A percentile compares a stretch with the other conserved stretches of the same genome.
These are phyloP conservation scores for Torulaspora pretoriensis DNA, from an alignment of 1,139 yeast species.

Conservation along the genomic window DNA sequence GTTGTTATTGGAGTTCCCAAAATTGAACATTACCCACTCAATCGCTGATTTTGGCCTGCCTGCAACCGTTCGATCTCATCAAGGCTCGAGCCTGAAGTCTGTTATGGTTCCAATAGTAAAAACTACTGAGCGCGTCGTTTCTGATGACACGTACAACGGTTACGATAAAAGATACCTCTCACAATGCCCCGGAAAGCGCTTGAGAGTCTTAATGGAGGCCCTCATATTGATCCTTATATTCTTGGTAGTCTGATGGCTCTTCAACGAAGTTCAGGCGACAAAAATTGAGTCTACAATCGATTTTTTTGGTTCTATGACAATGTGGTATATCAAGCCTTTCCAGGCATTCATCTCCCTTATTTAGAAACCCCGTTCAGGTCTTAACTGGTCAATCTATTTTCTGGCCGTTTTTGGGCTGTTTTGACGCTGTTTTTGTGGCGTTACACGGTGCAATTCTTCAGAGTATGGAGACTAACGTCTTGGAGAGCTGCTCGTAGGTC, in stretches of 20 bases:
- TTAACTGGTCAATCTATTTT: too few relatives aligned
- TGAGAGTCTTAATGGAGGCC: not conserved
- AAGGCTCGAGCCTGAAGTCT: constrained; percentile 1
- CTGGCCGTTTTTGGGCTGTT: too few relatives aligned
- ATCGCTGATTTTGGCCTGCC: not conserved
- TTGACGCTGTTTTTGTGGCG: too few relatives aligned
- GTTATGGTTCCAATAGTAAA: not conserved
- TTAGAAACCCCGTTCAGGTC: too few relatives aligned
- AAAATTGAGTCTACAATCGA: too few relatives aligned
- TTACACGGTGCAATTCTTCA: not conserved
- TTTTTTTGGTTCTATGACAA: too few relatives aligned
- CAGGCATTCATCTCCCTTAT: too few relatives aligned
- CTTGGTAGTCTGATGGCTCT: too few relatives aligned
- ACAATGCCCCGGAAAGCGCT: not conserved
- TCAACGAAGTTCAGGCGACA: too few relatives aligned
- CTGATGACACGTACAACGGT: not conserved
- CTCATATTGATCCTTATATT: too few relatives aligned
- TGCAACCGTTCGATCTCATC: not conserved
- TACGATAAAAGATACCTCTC: not conserved
- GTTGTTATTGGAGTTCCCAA: constrained; percentile 13
- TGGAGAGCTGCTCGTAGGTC: constrained; percentile 17
- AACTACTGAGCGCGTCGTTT: constrained; percentile 1
- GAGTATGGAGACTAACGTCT: constrained; percentile 14
- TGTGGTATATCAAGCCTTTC: too few relatives aligned
- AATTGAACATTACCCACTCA: constrained; percentile 11